These are phyloP conservation scores for Fusarium fracticaudum DNA, from an alignment of 2,329 filamentous ascomycete species.

Conservation along the genomic window DNA sequence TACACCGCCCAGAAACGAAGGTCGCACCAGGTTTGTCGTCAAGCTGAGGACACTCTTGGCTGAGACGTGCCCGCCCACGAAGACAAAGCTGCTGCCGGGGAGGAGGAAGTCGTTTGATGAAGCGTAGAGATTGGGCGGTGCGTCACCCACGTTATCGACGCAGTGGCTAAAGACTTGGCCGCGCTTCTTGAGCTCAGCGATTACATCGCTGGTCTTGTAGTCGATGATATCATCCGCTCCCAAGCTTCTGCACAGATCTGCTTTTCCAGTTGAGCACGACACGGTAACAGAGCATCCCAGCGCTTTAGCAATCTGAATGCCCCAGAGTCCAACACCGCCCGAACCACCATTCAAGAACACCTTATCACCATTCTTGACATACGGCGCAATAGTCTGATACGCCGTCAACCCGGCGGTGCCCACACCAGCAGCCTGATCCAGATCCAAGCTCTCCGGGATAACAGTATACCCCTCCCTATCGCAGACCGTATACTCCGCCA, in stretches of 20 bases:
- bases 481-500: conserved; percentile 55
- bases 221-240: conserved; percentile 74
- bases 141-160: conserved; percentile 68
- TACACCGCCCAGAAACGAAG: conserved; percentile 51
- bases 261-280: conserved; percentile 68
- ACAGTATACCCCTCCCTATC: conserved; percentile 47
- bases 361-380: conserved; percentile 61
- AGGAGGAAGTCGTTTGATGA: conserved; percentile 60
- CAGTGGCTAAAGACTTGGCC: conserved; percentile 60
- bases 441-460: conserved; percentile 52
- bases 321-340: conserved; percentile 69
- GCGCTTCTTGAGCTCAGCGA: conserved; percentile 56
- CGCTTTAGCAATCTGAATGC: conserved; percentile 71
- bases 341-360: conserved; percentile 74
- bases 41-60: conserved; percentile 39
- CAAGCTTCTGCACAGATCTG: conserved; percentile 63
- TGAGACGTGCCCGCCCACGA: conserved; percentile 56
- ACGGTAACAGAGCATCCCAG: conserved; percentile 69
- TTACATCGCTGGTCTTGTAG: conserved; percentile 63
- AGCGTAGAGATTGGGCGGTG: conserved; percentile 62
- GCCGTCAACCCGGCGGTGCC: conserved; percentile 59
- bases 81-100: conserved; percentile 58
- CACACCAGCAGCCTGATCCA: conserved; percentile 55
- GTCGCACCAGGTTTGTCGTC: conserved; percentile 40
- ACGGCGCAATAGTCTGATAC: conserved; percentile 58